These are phyloP conservation scores for Nymphaea thermarum DNA, from an alignment of 164 flowering plant genomes.

Conservation along the genomic window DNA sequence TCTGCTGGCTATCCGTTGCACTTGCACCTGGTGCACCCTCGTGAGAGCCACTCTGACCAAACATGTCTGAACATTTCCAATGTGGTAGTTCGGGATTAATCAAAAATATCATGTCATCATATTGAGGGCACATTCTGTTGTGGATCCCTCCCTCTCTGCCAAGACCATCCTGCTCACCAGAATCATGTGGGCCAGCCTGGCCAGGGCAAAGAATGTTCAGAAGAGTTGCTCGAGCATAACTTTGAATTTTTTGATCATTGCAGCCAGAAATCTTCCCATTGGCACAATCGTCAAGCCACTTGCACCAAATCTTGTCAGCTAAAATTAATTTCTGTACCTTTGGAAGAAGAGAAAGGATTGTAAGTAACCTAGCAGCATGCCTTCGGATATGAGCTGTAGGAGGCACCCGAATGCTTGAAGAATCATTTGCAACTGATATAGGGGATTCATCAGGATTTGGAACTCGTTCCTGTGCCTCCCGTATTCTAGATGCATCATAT, in stretches of 20 bases:
- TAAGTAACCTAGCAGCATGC: slow-evolving; percentile 87
- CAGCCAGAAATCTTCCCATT: slow-evolving; percentile 78
- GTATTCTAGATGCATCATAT: slow-evolving; percentile 81
- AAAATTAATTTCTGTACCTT: slow-evolving; percentile 52
- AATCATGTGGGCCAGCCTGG: slow-evolving; percentile 12
- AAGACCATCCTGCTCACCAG: slow-evolving; percentile 1
- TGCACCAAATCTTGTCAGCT: slow-evolving; percentile 62
- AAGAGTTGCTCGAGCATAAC: slow-evolving; percentile 84
- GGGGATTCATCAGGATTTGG: slow-evolving; percentile 33
- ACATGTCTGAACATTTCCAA: slow-evolving; percentile 56
- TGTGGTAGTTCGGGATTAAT: slow-evolving; percentile 79
- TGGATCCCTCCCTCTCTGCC: slow-evolving; percentile 11
- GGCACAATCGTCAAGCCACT: slow-evolving; percentile 98
- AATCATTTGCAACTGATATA: slow-evolving; percentile 26
- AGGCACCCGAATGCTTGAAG: slow-evolving; percentile 72
- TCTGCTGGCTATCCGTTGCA: slow-evolving; percentile 7
- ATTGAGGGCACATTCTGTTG: slow-evolving; percentile 36
- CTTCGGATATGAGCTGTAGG: slow-evolving; percentile 83
- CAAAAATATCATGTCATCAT: slow-evolving; percentile 63
- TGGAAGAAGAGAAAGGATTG: slow-evolving; percentile 68
- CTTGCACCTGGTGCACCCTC: slow-evolving; percentile 3
- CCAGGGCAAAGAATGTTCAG: slow-evolving; percentile 48
- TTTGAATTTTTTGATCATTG: slow-evolving; percentile 71
- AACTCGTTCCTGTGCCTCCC: slow-evolving; percentile 40
- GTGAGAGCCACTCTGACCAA: slow-evolving; percentile 7